phyloP scores from a whole-genome alignment of 805 yeast species.

The Cyberlindnera bimundalis region DNA sequence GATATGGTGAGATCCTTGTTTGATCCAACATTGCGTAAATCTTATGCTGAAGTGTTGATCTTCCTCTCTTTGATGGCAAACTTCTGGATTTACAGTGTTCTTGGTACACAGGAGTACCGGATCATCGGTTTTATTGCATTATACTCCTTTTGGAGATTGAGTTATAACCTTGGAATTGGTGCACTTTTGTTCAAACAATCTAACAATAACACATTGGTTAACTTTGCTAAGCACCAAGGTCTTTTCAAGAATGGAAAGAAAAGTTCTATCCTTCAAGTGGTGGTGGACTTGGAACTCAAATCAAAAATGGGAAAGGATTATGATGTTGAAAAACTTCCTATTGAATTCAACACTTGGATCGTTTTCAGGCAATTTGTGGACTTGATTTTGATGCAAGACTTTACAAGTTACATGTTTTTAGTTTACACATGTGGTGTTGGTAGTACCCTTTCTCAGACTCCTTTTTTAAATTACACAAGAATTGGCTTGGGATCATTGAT shows the following conservation, averaged over 20 bases:
- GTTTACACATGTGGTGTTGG: conserved; percentile 37
- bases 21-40: conserved; percentile 71
- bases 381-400: conserved; percentile 80
- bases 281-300: conserved; percentile 43
- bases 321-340: conserved; percentile 46
- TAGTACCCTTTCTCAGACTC: conserved; percentile 39
- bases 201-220: conserved; percentile 48
- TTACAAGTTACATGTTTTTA: conserved; percentile 66
- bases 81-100: conserved; percentile 30
- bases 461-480: conserved; percentile 45
- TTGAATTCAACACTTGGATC: conserved; percentile 82
- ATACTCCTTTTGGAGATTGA: conserved; percentile 70
- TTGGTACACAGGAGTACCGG: conserved; percentile 21
- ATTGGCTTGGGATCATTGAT: conserved; percentile 56
- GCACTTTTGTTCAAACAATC: conserved; percentile 63
- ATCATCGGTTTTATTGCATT: conserved; percentile 42
- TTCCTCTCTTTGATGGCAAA: conserved; percentile 40
- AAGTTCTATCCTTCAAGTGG: conserved; percentile 34
- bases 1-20: conserved; percentile 82
- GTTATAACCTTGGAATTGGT: conserved; percentile 82
- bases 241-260: conserved; percentile 40
- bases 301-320: conserved; percentile 41
- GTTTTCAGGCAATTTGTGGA: conserved; percentile 77
- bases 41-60: conserved; percentile 61
- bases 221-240: conserved; percentile 43